Conservation (phyloP, 1,284 basidiomycete genomes). For the Ceratobasidium sp. region DNA sequence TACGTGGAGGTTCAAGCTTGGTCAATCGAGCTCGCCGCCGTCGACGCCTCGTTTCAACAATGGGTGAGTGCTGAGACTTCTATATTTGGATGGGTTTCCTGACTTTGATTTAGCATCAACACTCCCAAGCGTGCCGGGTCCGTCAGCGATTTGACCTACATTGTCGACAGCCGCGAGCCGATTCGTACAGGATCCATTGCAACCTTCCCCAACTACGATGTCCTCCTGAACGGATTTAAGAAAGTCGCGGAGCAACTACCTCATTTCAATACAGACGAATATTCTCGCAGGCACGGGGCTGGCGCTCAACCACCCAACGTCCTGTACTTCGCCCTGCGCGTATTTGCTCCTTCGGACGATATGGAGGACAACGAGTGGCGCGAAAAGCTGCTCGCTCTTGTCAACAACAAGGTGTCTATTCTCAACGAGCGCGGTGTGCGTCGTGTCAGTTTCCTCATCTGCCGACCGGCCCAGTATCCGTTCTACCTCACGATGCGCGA, state of each 20-base stretch:
- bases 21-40: slow-evolving; percentile 82
- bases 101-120: slow-evolving; percentile 48
- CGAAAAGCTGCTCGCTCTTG: slow-evolving; percentile 73
- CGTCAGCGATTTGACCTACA: slow-evolving; percentile 92
- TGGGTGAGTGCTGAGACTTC: slow-evolving; percentile 56
- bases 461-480: slow-evolving; percentile 90
- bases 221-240: slow-evolving; percentile 77
- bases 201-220: slow-evolving; percentile 80
- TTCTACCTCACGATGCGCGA: slow-evolving; percentile 93
- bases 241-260: slow-evolving; percentile 74
- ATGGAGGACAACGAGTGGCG: slow-evolving; percentile 82
- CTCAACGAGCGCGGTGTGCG: slow-evolving; percentile 83
- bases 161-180: slow-evolving; percentile 80
- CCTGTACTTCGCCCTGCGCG: slow-evolving; percentile 89
- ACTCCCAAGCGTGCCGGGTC: slow-evolving; percentile 70
- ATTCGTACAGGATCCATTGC: slow-evolving; percentile 88
- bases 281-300: slow-evolving; percentile 74
- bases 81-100: slow-evolving; percentile 43
- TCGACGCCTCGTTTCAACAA: slow-evolving; percentile 67
- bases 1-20: slow-evolving; percentile 94
- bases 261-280: slow-evolving; percentile 73
- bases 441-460: slow-evolving; percentile 91
- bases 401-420: slow-evolving; percentile 72
- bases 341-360: slow-evolving; percentile 79
- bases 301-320: slow-evolving; percentile 85